Evolutionary conservation across 2,329 filamentous ascomycete genomes (phyloP).

Genomic region (Claviceps pusilla): DNA sequence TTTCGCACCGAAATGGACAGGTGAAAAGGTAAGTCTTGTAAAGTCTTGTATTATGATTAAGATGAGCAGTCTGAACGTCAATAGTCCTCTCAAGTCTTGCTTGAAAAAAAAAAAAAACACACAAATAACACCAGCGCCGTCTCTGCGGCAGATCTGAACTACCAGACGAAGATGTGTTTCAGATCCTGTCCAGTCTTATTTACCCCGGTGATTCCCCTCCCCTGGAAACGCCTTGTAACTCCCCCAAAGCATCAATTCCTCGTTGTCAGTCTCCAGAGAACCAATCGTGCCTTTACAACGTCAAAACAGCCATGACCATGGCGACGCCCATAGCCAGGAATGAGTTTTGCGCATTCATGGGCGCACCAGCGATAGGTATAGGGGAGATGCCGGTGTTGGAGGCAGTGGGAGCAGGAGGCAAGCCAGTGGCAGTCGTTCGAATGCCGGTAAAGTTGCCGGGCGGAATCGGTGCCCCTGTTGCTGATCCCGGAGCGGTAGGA

Average conservation of each 20-base stretch:
- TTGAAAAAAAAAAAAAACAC: not conserved
- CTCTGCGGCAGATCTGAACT: not conserved
- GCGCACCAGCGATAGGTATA: slow-evolving; percentile 1
- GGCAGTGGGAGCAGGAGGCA: not conserved
- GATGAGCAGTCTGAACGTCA: not conserved
- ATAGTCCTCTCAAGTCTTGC: not conserved
- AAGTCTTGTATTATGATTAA: not conserved
- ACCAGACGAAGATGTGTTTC: not conserved
- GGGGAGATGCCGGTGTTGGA: not conserved
- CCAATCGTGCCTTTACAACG: not conserved
- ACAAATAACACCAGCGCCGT: too few species aligned
- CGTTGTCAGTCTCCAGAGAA: not conserved
- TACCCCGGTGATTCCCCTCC: not conserved
- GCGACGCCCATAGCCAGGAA: slow-evolving; percentile 6
- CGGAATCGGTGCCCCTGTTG: not conserved
- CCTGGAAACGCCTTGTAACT: not conserved
- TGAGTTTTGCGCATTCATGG: slow-evolving; percentile 3
- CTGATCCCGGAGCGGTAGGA: not conserved
- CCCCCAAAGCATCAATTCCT: not conserved
- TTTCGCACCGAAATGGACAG: not conserved
- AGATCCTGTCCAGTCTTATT: not conserved
- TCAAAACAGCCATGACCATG: slow-evolving; percentile 4
- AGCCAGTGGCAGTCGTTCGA: not conserved
- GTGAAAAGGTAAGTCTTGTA: not conserved
- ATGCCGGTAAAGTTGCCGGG: slow-evolving; percentile 1